Base-by-base conservation (phyloP, 257 asterid genomes). In the Perilla frutescens region DNA sequence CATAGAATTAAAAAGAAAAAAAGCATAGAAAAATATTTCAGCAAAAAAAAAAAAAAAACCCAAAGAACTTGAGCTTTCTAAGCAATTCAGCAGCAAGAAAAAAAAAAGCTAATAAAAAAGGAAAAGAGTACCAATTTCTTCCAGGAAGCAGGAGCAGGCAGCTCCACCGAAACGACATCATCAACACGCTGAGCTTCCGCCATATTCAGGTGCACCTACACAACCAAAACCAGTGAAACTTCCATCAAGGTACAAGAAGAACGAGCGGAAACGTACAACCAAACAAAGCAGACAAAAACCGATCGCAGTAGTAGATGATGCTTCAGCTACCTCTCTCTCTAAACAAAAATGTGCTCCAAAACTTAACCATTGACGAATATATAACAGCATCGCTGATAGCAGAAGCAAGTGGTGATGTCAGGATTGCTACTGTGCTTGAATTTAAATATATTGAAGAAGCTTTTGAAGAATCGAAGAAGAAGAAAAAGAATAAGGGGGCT, bases 131-230 rank as follows among this genome's bases (percentile, higher is more conserved):
- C 92, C 90, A 87, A 40, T 82, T 89, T 89, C 57, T 89, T 89
- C 96, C 92, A 89, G 9, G 96, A 77, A 71, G 77, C 81, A 78
- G 95, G 95, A 26, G 95, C 95, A 5, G 89, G 84, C 31, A 89
- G 92, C 87, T 89, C 92, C 76, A 88, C 77, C 9, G 85, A 82
- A 66, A 87, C 84, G 54, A 78, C 83, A 9, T 80, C 89, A 47
- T 80, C 87, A 4, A 71, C 77, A 62, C 63, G 69, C 73, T 75
- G 78, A 71, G 66, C 55, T 41, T 80, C 85, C 62, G 86, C 84
- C 90, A 85, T 85, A 31, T 73, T 66, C 74, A 65, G 64, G 44
- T 53, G 51, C 79, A 62, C 81, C 87, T 82, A 73, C 78, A 72
- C 76, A 83, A 34, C 75, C 72, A 66, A 63, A 70, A 56, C 68